Evolutionary conservation across 176 grass and related monocot species (phyloP).

Genomic region (Phoenix roebelenii): DNA sequence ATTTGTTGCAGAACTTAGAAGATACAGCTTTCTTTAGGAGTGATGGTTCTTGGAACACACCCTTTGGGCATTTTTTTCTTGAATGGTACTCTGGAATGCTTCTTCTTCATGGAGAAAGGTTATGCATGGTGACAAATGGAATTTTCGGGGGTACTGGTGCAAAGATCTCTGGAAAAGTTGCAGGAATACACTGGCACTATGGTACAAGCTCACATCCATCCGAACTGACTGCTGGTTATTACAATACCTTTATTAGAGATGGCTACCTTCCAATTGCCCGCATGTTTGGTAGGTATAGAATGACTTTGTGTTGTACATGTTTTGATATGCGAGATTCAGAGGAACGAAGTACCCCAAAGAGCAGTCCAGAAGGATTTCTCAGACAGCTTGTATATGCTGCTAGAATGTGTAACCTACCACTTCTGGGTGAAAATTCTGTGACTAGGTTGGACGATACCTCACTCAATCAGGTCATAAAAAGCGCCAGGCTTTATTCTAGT

Average conservation of each 20-base stretch:
- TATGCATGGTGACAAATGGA: constrained; percentile 42
- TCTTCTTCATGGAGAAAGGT: constrained; percentile 53
- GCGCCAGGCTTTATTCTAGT: constrained; percentile 48
- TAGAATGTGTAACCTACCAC: constrained; percentile 42
- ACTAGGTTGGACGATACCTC: constrained; percentile 44
- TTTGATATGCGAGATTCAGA: constrained; percentile 50
- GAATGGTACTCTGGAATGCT: constrained; percentile 79
- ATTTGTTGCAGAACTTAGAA: constrained; percentile 24
- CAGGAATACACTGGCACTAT: constrained; percentile 63
- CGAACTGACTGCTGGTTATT: constrained; percentile 70
- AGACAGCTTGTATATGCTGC: constrained; percentile 44
- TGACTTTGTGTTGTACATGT: constrained; percentile 42
- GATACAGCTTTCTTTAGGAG: constrained; percentile 36
- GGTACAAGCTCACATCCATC: constrained; percentile 50
- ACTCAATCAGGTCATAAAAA: constrained; percentile 53
- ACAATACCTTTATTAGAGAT: constrained; percentile 61
- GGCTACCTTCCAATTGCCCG: constrained; percentile 64
- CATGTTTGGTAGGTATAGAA: constrained; percentile 51
- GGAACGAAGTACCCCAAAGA: constrained; percentile 26
- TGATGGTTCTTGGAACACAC: constrained; percentile 57
- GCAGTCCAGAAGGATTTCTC: constrained; percentile 66
- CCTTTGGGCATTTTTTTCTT: constrained; percentile 55
- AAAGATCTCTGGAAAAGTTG: constrained; percentile 52
- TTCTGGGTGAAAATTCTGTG: constrained; percentile 53
- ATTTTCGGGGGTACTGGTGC: constrained; percentile 46